These are phyloP conservation scores for Populus nigra DNA, from an alignment of 345 rosid species.

Conservation along the genomic window DNA sequence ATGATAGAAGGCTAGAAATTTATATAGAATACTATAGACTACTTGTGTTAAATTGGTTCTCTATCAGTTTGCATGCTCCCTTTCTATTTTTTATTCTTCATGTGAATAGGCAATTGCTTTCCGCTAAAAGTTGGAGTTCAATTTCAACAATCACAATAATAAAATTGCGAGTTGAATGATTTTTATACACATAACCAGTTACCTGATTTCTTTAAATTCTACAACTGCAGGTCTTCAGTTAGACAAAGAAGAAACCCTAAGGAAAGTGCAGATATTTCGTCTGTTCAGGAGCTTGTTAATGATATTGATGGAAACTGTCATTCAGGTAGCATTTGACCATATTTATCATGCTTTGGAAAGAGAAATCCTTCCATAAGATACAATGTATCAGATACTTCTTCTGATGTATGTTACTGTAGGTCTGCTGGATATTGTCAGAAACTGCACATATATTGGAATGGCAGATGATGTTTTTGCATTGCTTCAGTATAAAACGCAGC, in stretches of 20 bases:
- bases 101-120: neutral
- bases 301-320: conserved; percentile 64
- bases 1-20: too few relatives aligned
- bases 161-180: neutral
- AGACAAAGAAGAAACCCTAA: conserved; percentile 88
- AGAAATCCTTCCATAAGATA: conserved; percentile 1
- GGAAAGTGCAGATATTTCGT: conserved; percentile 91
- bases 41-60: too few relatives aligned
- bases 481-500: conserved; percentile 80
- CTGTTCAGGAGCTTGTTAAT: conserved; percentile 74
- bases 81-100: neutral
- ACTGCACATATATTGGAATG: conserved; percentile 94
- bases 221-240: conserved; percentile 54
- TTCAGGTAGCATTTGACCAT: conserved; percentile 44
- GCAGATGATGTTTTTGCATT: conserved; percentile 86
- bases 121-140: neutral
- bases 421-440: conserved; percentile 67
- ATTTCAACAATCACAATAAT: neutral
- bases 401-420: conserved; percentile 42
- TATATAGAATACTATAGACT: too few relatives aligned
- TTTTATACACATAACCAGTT: neutral
- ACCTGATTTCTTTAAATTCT: neutral
- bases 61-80: neutral
- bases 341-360: conserved; percentile 8
- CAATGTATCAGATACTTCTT: neutral